phyloP scores from a whole-genome alignment of 805 yeast species.

The Tetrapisispora nanseiensis region DNA sequence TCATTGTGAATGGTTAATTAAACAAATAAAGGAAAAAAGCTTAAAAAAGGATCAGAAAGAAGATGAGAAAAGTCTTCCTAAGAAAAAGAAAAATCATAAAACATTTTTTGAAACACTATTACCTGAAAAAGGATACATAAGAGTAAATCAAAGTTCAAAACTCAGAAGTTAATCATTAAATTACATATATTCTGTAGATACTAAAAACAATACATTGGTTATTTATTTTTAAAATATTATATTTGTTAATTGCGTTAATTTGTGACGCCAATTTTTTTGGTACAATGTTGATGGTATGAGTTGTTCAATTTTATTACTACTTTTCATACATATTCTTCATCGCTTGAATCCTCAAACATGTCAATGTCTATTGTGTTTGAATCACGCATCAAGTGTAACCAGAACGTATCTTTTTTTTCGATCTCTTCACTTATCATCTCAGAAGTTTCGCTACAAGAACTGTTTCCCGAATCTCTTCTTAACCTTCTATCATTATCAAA shows the following conservation, averaged over 20 bases:
- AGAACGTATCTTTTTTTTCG: conserved; percentile 16
- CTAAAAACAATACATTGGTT: too few species aligned
- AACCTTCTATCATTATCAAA: conserved; percentile 5
- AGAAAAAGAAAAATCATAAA: neutral
- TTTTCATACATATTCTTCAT: conserved; percentile 14
- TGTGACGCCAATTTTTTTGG: too few species aligned
- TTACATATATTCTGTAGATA: too few species aligned
- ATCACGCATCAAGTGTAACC: conserved; percentile 17
- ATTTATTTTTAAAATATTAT: too few species aligned
- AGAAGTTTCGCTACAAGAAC: conserved; percentile 3
- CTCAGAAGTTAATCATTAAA: neutral
- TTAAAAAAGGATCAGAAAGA: neutral
- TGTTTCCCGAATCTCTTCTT: conserved; percentile 1
- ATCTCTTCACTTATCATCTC: conserved; percentile 4
- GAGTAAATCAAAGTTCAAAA: neutral
- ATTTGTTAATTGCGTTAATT: too few species aligned
- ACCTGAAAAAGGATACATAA: conserved; percentile 2
- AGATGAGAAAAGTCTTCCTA: neutral
- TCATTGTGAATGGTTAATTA: conserved; percentile 16
- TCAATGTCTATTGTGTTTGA: conserved; percentile 13
- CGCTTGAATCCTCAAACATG: conserved; percentile 27
- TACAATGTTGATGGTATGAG: too few species aligned
- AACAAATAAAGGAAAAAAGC: conserved; percentile 3
- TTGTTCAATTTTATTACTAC: neutral
- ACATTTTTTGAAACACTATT: conserved; percentile 4